Percentiles rank a stretch among this genome's conserved stretches.
Conservation (phyloP, 768 basidiomycete species). For the Chiua virens region DNA sequence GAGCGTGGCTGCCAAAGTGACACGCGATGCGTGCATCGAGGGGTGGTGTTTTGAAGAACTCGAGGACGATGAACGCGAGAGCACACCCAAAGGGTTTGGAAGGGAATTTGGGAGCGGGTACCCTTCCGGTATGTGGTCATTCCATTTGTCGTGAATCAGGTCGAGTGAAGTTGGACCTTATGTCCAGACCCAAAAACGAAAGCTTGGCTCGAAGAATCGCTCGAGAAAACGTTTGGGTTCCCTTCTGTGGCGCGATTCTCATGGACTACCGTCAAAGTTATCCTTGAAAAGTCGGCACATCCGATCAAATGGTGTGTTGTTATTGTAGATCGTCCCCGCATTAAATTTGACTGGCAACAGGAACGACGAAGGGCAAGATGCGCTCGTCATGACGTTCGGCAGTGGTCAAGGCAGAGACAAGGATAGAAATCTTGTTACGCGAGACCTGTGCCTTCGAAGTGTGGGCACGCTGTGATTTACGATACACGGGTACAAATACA, state of each 20-base stretch:
- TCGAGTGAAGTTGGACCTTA: neutral
- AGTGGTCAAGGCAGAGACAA: constrained; percentile 70
- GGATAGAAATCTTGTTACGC: constrained; percentile 67
- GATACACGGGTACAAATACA: constrained; percentile 13
- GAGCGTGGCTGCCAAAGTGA: constrained; percentile 97
- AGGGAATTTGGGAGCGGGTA: constrained; percentile 78
- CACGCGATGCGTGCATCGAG: constrained; percentile 87
- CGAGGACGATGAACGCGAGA: constrained; percentile 12
- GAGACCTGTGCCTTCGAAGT: constrained; percentile 72
- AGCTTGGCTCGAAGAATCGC: constrained; percentile 71
- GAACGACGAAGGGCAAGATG: constrained; percentile 82
- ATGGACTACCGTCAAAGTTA: constrained; percentile 90
- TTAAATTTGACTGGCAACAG: constrained; percentile 39
- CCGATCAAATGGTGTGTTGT: constrained; percentile 70
- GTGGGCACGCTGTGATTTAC: constrained; percentile 55
- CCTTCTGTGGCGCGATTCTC: constrained; percentile 90
- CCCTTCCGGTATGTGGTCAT: constrained; percentile 63
- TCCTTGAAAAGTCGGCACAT: constrained; percentile 79
- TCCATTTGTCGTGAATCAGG: neutral
- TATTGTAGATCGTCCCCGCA: neutral
- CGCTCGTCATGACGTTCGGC: constrained; percentile 74
- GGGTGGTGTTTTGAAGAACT: constrained; percentile 80
- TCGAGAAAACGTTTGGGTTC: constrained; percentile 91
- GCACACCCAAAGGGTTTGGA: constrained; percentile 28
- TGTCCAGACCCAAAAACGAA: constrained; percentile 90